Conservation (phyloP, 2,329 filamentous ascomycete species). For the Allantophomopsis cytisporea region DNA sequence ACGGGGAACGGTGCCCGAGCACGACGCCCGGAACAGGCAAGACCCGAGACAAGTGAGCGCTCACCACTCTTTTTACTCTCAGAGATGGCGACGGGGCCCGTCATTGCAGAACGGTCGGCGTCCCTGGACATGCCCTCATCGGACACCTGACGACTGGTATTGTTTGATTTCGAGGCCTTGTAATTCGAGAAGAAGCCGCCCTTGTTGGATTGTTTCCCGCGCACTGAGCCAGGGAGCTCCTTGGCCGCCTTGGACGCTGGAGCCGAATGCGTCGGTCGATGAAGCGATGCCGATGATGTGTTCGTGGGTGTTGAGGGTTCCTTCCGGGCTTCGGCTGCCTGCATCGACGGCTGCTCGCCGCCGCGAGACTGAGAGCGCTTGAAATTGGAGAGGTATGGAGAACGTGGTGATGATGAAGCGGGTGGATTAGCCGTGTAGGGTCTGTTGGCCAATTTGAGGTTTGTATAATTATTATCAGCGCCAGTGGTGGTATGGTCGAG, state of each 20-base stretch:
- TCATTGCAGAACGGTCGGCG: constrained; percentile 13
- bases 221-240: not conserved
- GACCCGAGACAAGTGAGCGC: constrained; percentile 8
- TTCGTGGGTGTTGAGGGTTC: not conserved
- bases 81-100: constrained; percentile 15
- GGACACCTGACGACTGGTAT: constrained; percentile 18
- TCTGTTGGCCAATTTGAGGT: too few species aligned
- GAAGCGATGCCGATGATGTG: not conserved
- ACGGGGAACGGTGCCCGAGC: not conserved
- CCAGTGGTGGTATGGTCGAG: too few species aligned
- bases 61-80: constrained; percentile 17
- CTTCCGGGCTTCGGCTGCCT: not conserved
- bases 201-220: constrained; percentile 1
- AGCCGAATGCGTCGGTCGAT: not conserved
- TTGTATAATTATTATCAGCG: too few species aligned
- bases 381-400: not conserved
- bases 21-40: not conserved
- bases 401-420: not conserved
- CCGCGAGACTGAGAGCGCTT: not conserved
- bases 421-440: not conserved
- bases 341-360: not conserved
- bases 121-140: constrained; percentile 20
- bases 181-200: constrained; percentile 31
- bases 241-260: not conserved
- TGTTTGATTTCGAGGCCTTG: constrained; percentile 29